These are phyloP conservation scores for Calonectria ilicicola DNA, from an alignment of 2,329 filamentous ascomycete genomes.

Conservation along the genomic window DNA sequence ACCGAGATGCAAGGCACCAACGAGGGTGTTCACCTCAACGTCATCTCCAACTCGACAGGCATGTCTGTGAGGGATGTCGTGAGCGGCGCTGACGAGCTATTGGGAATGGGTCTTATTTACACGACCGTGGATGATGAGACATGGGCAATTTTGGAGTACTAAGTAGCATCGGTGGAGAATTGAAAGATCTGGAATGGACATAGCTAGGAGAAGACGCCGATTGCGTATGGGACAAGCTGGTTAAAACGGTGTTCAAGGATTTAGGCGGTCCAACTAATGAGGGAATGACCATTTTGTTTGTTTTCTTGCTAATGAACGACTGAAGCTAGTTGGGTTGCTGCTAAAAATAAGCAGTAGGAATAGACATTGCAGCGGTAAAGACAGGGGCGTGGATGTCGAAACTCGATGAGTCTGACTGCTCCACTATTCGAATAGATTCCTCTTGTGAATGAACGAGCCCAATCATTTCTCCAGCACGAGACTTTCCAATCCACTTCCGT, in stretches of 20 bases:
- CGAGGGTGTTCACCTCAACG: slow-evolving; percentile 86
- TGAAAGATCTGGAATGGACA: neutral
- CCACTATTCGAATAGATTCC: slow-evolving; percentile 8
- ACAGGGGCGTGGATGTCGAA: slow-evolving; percentile 25
- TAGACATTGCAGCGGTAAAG: slow-evolving; percentile 32
- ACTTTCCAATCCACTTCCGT: neutral
- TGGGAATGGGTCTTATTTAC: slow-evolving; percentile 81
- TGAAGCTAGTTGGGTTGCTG: slow-evolving; percentile 36
- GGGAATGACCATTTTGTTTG: slow-evolving; percentile 40
- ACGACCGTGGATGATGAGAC: slow-evolving; percentile 94
- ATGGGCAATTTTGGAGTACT: slow-evolving; percentile 85
- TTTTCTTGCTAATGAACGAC: slow-evolving; percentile 42
- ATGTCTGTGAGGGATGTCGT: slow-evolving; percentile 78
- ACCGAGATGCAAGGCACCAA: slow-evolving; percentile 76
- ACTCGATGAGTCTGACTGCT: slow-evolving; percentile 10
- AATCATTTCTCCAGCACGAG: neutral
- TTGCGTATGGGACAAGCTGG: slow-evolving; percentile 29
- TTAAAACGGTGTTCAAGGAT: slow-evolving; percentile 43
- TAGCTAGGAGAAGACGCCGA: neutral
- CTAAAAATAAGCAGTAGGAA: slow-evolving; percentile 17
- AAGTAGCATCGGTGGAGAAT: slow-evolving; percentile 21
- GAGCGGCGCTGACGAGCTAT: slow-evolving; percentile 84
- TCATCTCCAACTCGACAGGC: slow-evolving; percentile 75
- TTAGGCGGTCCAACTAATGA: slow-evolving; percentile 38
- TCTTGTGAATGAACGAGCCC: neutral